A percentile compares a stretch with the other conserved stretches of the same genome.
Conservation (phyloP, 768 basidiomycete species). For the Roridomyces roridus region DNA sequence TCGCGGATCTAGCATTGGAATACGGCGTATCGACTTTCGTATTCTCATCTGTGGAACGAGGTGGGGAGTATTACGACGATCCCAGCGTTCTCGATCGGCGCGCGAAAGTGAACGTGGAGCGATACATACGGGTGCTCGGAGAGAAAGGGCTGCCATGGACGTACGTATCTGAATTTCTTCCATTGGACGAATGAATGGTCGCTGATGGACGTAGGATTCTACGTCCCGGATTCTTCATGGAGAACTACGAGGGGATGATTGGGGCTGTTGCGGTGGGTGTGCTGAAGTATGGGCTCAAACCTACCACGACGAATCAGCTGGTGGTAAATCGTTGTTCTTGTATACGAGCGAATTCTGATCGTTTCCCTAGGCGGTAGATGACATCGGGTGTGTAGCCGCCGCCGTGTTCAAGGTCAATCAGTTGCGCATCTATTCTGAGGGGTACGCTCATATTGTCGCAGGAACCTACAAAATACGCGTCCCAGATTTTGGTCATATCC, state of each 20-base stretch:
- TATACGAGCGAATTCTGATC: background rate
- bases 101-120: conserved; percentile 37
- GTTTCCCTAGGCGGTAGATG: conserved; percentile 29
- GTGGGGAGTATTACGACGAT: conserved; percentile 33
- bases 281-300: conserved; percentile 30
- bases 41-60: conserved; percentile 37
- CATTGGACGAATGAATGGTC: too few relatives aligned
- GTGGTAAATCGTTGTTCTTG: conserved; percentile 8
- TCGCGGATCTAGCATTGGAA: conserved; percentile 36
- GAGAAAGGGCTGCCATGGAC: conserved; percentile 35
- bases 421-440: background rate
- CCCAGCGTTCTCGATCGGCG: conserved; percentile 8
- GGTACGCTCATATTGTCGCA: too few relatives aligned
- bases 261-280: conserved; percentile 33
- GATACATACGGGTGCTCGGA: conserved; percentile 29
- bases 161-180: conserved; percentile 21
- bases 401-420: conserved; percentile 27
- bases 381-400: conserved; percentile 27
- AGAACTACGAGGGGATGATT: conserved; percentile 38
- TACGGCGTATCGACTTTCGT: conserved; percentile 33
- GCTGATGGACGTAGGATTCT: conserved; percentile 34
- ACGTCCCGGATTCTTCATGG: conserved; percentile 43
- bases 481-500: background rate
- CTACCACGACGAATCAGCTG: conserved; percentile 22
- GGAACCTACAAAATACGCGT: background rate